A percentile compares a stretch with the other conserved stretches of the same genome.
Conservation (phyloP, 2,329 filamentous ascomycete species). For the Colletotrichum karsti region DNA sequence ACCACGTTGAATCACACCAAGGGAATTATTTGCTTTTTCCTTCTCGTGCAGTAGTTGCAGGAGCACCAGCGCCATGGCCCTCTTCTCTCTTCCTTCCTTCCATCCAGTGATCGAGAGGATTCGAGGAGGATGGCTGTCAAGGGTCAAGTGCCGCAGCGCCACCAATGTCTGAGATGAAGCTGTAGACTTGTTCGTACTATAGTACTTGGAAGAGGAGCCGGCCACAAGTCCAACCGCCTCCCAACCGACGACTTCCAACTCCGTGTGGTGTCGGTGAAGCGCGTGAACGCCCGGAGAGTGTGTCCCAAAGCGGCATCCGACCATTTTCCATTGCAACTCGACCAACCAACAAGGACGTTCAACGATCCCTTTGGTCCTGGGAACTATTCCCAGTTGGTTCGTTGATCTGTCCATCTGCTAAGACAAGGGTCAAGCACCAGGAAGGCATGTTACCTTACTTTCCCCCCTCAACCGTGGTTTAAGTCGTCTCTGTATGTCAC, state of each 20-base stretch:
- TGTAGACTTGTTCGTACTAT: no score
- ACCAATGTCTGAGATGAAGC: neutral
- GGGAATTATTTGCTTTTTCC: neutral
- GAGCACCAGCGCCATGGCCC: neutral
- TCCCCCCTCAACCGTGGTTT: neutral
- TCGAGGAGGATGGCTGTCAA: neutral
- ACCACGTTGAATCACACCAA: neutral
- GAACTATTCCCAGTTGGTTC: slow-evolving; percentile 5
- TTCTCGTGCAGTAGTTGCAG: neutral
- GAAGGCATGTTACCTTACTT: slow-evolving; percentile 6
- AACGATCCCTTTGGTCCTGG: neutral
- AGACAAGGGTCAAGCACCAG: neutral
- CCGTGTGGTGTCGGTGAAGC: slow-evolving; percentile 1
- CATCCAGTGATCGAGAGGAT: neutral
- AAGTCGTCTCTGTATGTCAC: neutral
- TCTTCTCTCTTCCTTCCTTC: neutral
- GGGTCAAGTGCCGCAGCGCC: neutral
- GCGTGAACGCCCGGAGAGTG: neutral
- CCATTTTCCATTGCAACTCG: slow-evolving; percentile 21
- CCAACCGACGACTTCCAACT: neutral
- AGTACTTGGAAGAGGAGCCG: neutral
- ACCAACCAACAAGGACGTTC: slow-evolving; percentile 11
- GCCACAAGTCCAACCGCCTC: neutral
- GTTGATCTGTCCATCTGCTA: slow-evolving; percentile 8
- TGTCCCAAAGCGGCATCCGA: slow-evolving; percentile 26